phyloP scores from a whole-genome alignment of 2,329 filamentous ascomycete genomes.

The Pseudocercospora cruenta region DNA sequence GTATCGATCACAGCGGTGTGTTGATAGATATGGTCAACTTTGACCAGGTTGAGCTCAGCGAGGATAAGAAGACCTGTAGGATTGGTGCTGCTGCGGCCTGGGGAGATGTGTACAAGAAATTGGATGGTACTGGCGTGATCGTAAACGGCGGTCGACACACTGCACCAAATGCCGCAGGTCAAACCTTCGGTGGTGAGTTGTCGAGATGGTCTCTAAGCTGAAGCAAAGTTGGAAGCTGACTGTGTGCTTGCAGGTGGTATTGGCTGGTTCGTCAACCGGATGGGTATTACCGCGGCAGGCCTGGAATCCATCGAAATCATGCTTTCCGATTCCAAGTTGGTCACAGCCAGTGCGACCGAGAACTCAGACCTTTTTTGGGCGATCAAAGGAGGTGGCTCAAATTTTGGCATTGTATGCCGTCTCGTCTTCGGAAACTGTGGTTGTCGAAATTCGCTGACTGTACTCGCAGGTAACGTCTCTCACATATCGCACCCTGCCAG shows the following conservation, averaged over 20 bases:
- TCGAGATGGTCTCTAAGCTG: too few relatives aligned
- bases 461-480: not conserved
- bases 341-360: constrained; percentile 46
- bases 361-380: constrained; percentile 55
- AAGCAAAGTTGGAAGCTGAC: too few relatives aligned
- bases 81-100: constrained; percentile 1
- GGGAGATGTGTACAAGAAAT: not conserved
- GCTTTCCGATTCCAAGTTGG: constrained; percentile 41
- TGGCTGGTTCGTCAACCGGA: not conserved
- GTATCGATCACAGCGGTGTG: not conserved
- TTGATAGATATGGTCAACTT: constrained; percentile 4
- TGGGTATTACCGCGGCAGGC: not conserved
- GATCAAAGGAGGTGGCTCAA: constrained; percentile 48
- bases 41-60: constrained; percentile 1
- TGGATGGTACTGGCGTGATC: not conserved
- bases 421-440: not conserved
- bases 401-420: constrained; percentile 47
- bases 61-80: not conserved
- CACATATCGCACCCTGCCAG: not conserved
- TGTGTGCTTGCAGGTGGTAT: not conserved
- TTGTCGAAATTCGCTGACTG: too few relatives aligned
- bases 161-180: not conserved
- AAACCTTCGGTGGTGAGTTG: not conserved
- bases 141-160: not conserved
- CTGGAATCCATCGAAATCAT: constrained; percentile 34